Conservation (phyloP, 2,329 filamentous ascomycete genomes). For the Rachicladosporium sp. region DNA sequence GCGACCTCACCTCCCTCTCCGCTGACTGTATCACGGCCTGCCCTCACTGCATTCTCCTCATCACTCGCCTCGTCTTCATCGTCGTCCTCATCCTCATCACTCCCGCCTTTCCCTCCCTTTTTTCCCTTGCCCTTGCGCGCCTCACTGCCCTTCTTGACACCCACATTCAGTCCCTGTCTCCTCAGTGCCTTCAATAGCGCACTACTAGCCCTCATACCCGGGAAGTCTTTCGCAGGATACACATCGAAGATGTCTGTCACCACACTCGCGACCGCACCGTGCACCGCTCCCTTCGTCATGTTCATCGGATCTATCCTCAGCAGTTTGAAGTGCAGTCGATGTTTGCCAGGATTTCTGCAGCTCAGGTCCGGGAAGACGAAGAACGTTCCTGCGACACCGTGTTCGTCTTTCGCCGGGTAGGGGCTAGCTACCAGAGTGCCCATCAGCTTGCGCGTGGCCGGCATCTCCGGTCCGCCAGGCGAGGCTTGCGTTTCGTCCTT, state of each 20-base stretch:
- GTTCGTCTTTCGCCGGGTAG: constrained; percentile 64
- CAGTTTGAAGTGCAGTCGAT: constrained; percentile 60
- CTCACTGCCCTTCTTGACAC: constrained; percentile 76
- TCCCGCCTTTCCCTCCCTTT: constrained; percentile 21
- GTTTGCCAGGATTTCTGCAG: constrained; percentile 62
- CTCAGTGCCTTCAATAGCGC: constrained; percentile 61
- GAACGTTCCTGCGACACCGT: constrained; percentile 63
- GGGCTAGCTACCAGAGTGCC: constrained; percentile 66
- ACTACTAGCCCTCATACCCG: constrained; percentile 70
- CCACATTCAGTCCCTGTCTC: constrained; percentile 70
- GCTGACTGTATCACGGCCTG: too few relatives aligned
- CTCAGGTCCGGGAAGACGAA: constrained; percentile 78
- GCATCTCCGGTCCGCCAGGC: constrained; percentile 38
- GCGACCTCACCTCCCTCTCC: too few relatives aligned
- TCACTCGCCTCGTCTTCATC: constrained; percentile 43
- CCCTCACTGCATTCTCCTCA: constrained; percentile 1
- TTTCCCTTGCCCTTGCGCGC: constrained; percentile 26
- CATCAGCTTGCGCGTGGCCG: constrained; percentile 65
- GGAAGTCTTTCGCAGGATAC: constrained; percentile 76
- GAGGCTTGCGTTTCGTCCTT: constrained; percentile 51
- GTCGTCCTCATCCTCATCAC: constrained; percentile 54
- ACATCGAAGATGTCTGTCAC: constrained; percentile 65
- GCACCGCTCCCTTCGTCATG: constrained; percentile 41
- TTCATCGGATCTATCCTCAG: constrained; percentile 55
- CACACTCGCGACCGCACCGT: constrained; percentile 36